Evolutionary conservation across 495 filamentous ascomycete genomes (phyloP).

Genomic region (Emericellopsis terricola): DNA sequence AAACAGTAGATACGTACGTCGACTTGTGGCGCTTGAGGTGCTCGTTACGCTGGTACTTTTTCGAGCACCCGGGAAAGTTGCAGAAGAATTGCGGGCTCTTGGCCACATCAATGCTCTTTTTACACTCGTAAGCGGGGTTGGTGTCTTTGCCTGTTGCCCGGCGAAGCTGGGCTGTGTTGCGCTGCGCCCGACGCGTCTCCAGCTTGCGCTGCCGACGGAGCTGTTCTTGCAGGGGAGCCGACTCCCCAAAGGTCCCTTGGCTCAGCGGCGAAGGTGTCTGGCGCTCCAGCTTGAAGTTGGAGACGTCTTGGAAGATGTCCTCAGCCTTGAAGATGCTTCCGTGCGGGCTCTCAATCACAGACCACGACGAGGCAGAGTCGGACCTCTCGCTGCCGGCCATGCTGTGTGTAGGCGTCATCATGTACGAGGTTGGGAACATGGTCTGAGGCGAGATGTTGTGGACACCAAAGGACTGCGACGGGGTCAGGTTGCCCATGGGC

Average conservation of each 20-base stretch:
- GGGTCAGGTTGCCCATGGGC: conserved; percentile 1
- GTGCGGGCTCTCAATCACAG: conserved; percentile 9
- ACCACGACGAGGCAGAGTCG: conserved; percentile 7
- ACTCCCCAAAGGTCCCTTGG: too few species aligned
- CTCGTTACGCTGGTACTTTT: conserved; percentile 40
- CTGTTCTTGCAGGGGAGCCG: too few species aligned
- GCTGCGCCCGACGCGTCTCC: conserved; percentile 12
- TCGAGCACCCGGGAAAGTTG: conserved; percentile 14
- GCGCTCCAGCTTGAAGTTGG: neutral
- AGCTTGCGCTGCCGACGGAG: conserved; percentile 1
- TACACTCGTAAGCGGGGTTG: too few species aligned
- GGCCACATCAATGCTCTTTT: conserved; percentile 11
- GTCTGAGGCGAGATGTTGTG: neutral
- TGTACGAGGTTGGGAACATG: neutral
- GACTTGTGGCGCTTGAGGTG: conserved; percentile 47
- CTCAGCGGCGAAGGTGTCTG: neutral
- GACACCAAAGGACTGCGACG: neutral
- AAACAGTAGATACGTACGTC: too few species aligned
- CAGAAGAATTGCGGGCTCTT: conserved; percentile 12
- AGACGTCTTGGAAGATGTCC: neutral
- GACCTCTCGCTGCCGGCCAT: conserved; percentile 5
- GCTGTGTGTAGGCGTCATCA: conserved; percentile 1
- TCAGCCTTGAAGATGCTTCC: conserved; percentile 3
- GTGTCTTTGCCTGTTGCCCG: too few species aligned
- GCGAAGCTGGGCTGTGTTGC: conserved; percentile 16